A percentile compares a stretch with the other conserved stretches of the same genome.
Evolutionary conservation across 768 basidiomycete species (phyloP).

Genomic region (Trametes villosa): DNA sequence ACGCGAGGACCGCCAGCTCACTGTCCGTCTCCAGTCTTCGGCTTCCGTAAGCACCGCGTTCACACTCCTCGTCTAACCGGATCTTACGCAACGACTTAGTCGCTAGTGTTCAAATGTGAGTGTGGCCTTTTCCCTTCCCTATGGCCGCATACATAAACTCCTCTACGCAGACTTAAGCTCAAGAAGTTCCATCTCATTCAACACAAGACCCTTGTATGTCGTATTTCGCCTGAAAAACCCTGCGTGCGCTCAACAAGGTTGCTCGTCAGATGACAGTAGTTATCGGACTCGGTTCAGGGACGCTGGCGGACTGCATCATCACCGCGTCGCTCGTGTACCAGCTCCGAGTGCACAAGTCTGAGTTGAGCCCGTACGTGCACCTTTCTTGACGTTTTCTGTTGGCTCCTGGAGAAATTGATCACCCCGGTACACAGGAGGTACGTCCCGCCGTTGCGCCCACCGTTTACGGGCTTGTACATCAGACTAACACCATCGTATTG

Average conservation of each 20-base stretch:
- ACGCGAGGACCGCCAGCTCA: too few species aligned
- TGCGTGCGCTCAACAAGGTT: not conserved
- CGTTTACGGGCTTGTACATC: too few species aligned
- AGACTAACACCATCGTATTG: not conserved
- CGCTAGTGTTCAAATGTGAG: not conserved
- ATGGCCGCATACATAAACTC: too few species aligned
- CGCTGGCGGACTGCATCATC: conserved; percentile 20
- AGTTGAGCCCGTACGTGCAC: conserved; percentile 14
- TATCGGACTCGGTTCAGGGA: conserved; percentile 18
- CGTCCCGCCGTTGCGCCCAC: too few species aligned
- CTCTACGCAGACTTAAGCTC: too few species aligned
- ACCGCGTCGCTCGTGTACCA: conserved; percentile 16
- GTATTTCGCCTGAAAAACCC: not conserved
- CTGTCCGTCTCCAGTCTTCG: not conserved
- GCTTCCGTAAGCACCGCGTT: not conserved
- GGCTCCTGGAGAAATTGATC: not conserved
- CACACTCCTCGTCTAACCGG: not conserved
- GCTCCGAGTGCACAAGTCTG: conserved; percentile 11
- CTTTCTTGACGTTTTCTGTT: not conserved
- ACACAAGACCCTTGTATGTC: not conserved
- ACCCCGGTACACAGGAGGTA: not conserved
- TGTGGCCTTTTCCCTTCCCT: not conserved
- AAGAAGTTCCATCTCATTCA: not conserved
- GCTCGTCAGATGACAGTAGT: conserved; percentile 7
- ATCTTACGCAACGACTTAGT: conserved; percentile 1